Base-by-base conservation (phyloP, 495 filamentous ascomycete species). In the Penicillium bialowiezense region DNA sequence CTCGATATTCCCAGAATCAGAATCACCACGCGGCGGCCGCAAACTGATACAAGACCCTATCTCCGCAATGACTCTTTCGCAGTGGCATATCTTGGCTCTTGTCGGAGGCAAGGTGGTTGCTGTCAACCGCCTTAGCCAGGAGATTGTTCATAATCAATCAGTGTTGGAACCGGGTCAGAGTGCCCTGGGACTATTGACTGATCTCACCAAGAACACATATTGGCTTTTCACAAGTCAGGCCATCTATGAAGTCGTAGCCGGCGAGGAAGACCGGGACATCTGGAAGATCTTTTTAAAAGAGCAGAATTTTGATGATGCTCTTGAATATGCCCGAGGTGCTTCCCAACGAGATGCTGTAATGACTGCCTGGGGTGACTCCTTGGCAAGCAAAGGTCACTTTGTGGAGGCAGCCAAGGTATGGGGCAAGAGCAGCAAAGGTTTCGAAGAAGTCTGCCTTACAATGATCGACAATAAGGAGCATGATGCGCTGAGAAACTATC, bases 401-500 rank as follows among this genome's bases (percentile, higher is more conserved):
- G 63, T 84, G 23, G 91, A 97, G 63, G 93, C 93, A 13, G 95
- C 93, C 9, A 81, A 77, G 26, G 83, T 96, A 20, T 96, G 95
- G 73, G 93, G 93, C 24, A 89, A 87, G 70, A 97, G 92, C 71
- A 96, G 87, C 58, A 97, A 97, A 72, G 85, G 86, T 2, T 98
- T 98, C 54, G 93, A 98, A 59, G 89, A 98, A 58, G 93, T 97
- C 32, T 90, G 90, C 40, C 73, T 98, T 38, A 85, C 80, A 2
- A 89, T 98, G 54, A 90, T 97, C 49, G 91, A 97, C 62, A 82
- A 86, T 51, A 84, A 85, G 33, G 88, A 97, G 62, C 86, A 87
- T 47, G 95, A 98, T 77, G 92, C 93, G 1, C 68, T 98, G 46
- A 81, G 95, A 20, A 93, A 86, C 59, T 98, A 97, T 62, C 79